Evolutionary conservation across 768 basidiomycete genomes (phyloP), one percentile per base, ranked within the genome.

Genomic region (Saitozyma sp.): DNA sequence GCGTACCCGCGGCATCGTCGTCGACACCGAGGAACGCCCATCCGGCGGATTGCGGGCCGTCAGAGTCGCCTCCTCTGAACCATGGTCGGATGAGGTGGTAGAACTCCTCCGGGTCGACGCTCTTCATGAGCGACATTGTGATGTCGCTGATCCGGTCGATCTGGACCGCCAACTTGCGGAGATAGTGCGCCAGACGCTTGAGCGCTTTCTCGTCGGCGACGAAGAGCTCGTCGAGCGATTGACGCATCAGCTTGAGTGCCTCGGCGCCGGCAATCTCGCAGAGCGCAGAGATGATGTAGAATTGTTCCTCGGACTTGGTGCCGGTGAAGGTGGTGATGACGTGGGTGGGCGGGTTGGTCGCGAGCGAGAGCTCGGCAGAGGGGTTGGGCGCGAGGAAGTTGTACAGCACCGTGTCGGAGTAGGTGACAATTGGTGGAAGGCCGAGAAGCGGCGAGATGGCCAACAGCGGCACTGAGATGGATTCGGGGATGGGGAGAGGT

Each of bases 51-150:
- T 64, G 62, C 5, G 78, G 77, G 17, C 78, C 77, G 50, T 77
- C 84, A 80, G 50, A 84, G 67, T 89, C 87, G 66, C 89, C 90
- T 13, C 94, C 94, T 57, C 88, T 87, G 80, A 85, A 95, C 95
- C 95, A 99, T 1, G 92, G 93, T 56, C 95, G 86, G 68, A 92
- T 86, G 61, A 88, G 83, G 84, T 89, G 90, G 80, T 92, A 94
- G 80, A 99, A 97, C 16, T 84, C 82, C 1, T 84, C 82, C 0
- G 92, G 91, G 50, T 87, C 85, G 74, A 92, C 89, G 10, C 86
- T 87, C 14, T 86, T 81, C 58, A 86, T 84, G 37, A 94, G 86
- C 46, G 80, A 79, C 43, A 87, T 81, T 41, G 96, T 82, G 63
- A 91, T 82, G 9, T 59, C 69, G 9, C 82, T 82, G 17, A 96